A percentile compares a stretch with the other conserved stretches of the same genome.
These are phyloP conservation scores for Dactylellina parvicollis DNA, from an alignment of 2,329 filamentous ascomycete genomes.

Conservation along the genomic window DNA sequence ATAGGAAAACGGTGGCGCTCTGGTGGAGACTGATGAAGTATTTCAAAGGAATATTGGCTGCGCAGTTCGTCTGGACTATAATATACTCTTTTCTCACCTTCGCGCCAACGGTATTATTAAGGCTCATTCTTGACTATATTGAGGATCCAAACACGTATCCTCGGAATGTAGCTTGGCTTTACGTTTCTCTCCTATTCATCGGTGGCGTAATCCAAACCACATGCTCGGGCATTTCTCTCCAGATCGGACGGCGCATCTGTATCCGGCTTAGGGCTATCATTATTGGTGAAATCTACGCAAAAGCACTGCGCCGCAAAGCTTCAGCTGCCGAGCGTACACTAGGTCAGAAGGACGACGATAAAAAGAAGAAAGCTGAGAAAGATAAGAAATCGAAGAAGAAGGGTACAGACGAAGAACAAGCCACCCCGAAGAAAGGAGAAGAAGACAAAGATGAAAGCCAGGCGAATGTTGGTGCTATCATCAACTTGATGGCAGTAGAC, in stretches of 20 bases:
- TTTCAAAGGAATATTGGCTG: conserved; percentile 79
- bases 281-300: conserved; percentile 96
- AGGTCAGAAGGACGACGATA: conserved; percentile 67
- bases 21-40: conserved; percentile 83
- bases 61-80: conserved; percentile 82
- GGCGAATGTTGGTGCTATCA: conserved; percentile 95
- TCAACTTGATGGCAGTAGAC: conserved; percentile 98
- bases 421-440: conserved; percentile 56
- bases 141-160: conserved; percentile 80
- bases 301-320: conserved; percentile 89
- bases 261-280: conserved; percentile 93
- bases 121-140: conserved; percentile 92
- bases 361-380: conserved; percentile 62
- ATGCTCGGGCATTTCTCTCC: conserved; percentile 84
- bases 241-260: conserved; percentile 93
- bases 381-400: conserved; percentile 63
- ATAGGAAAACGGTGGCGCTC: conserved; percentile 75
- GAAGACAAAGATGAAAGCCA: conserved; percentile 72
- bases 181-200: conserved; percentile 87
- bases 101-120: conserved; percentile 87
- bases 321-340: conserved; percentile 79
- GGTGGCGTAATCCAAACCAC: conserved; percentile 84
- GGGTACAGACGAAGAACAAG: conserved; percentile 59
- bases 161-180: conserved; percentile 91
- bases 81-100: conserved; percentile 86